These are phyloP conservation scores for Pyricularia grisea DNA, from an alignment of 2,329 filamentous ascomycete species.

Conservation along the genomic window DNA sequence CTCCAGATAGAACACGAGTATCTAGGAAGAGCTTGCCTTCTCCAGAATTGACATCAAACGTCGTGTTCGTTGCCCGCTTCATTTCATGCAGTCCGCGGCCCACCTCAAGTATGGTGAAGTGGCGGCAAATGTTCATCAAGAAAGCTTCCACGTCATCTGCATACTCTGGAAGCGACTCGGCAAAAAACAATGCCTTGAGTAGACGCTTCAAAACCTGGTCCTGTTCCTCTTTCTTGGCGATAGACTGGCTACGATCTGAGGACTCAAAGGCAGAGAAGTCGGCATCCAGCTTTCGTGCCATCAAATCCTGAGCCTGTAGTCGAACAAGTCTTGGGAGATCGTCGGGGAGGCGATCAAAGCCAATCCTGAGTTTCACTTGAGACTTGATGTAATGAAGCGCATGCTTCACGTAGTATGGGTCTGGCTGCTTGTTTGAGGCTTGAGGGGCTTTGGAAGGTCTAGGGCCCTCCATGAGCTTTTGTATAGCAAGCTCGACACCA, in stretches of 20 bases:
- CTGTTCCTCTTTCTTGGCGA: constrained; percentile 77
- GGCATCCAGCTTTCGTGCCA: constrained; percentile 60
- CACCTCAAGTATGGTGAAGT: constrained; percentile 85
- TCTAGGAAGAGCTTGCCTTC: constrained; percentile 85
- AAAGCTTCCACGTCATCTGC: constrained; percentile 67
- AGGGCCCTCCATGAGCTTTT: constrained; percentile 73
- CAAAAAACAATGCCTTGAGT: constrained; percentile 80
- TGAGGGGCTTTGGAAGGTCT: constrained; percentile 40
- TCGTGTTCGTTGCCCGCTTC: constrained; percentile 68
- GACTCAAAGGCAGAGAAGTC: constrained; percentile 63
- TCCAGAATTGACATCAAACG: constrained; percentile 77
- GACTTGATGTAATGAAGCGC: constrained; percentile 80
- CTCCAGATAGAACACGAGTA: constrained; percentile 77
- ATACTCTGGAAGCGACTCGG: constrained; percentile 73
- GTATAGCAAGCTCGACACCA: constrained; percentile 80
- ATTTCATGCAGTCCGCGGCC: constrained; percentile 73
- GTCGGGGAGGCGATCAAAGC: constrained; percentile 78
- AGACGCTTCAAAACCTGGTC: constrained; percentile 76
- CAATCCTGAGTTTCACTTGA: constrained; percentile 84
- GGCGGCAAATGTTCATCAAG: constrained; percentile 71
- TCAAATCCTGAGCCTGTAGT: constrained; percentile 79
- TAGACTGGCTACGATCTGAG: constrained; percentile 72
- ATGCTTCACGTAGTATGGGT: constrained; percentile 87
- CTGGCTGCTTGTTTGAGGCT: constrained; percentile 47
- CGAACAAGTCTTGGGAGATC: constrained; percentile 79